Evolutionary conservation across 1,139 yeast species (phyloP).

Genomic region (Eremothecium coryli): DNA sequence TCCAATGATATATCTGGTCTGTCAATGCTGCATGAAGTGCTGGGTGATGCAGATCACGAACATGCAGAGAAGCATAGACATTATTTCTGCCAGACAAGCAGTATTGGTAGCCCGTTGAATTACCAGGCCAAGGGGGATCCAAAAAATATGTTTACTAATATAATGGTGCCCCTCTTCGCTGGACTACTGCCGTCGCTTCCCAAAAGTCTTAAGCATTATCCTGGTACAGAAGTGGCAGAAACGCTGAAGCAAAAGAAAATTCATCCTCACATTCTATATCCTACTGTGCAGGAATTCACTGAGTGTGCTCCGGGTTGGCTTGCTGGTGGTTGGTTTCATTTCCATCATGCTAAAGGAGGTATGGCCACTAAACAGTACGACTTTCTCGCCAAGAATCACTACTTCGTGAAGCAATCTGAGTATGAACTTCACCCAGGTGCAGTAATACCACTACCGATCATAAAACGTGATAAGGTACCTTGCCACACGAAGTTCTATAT

Average conservation of each 20-base stretch:
- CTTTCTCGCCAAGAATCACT: background rate
- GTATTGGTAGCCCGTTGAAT: conserved; percentile 49
- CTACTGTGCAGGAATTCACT: conserved; percentile 44
- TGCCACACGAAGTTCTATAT: conserved; percentile 40
- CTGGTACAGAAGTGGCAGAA: conserved; percentile 12
- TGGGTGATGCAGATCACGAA: conserved; percentile 19
- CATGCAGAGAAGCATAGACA: conserved; percentile 22
- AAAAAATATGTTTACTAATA: conserved; percentile 47
- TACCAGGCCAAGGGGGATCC: conserved; percentile 25
- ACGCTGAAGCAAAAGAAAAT: conserved; percentile 27
- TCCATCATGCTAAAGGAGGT: conserved; percentile 32
- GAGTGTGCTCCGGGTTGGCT: conserved; percentile 37
- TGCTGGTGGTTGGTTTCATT: conserved; percentile 51
- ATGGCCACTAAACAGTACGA: conserved; percentile 18
- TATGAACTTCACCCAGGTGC: conserved; percentile 1
- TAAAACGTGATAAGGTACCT: conserved; percentile 32
- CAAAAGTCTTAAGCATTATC: conserved; percentile 31
- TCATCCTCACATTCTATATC: conserved; percentile 44
- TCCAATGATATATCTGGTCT: conserved; percentile 38
- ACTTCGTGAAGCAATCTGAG: conserved; percentile 1
- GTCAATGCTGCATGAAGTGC: conserved; percentile 39
- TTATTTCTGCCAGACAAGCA: conserved; percentile 47
- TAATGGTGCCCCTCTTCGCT: conserved; percentile 41
- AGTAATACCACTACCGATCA: conserved; percentile 1
- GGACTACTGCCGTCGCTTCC: conserved; percentile 13